Percentiles rank a stretch among this genome's conserved stretches.
phyloP scores from a whole-genome alignment of 164 flowering plant genomes.

The Saururus chinensis region DNA sequence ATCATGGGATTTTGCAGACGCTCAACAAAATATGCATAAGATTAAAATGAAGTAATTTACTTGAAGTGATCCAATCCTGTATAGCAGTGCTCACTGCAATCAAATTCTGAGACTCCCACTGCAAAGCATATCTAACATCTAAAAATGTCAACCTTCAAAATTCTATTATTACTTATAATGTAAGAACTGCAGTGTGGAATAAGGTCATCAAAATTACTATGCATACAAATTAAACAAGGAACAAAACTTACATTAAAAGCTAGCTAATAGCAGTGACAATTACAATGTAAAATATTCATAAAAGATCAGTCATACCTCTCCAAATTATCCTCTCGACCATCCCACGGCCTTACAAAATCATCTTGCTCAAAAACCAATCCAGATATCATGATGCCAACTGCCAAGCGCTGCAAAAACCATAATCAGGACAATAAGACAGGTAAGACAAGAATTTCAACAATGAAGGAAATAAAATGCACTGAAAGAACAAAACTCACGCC shows the following conservation, averaged over 20 bases:
- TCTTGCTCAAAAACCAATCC: conserved; percentile 81
- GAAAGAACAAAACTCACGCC: conserved; percentile 56
- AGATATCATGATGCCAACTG: conserved; percentile 72
- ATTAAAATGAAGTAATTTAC: conserved; percentile 36
- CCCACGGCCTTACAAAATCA: conserved; percentile 91
- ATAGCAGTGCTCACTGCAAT: conserved; percentile 96
- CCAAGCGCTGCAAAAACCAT: conserved; percentile 57
- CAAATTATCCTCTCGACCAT: conserved; percentile 49
- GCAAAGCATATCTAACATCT: conserved; percentile 64
- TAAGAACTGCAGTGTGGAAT: not conserved
- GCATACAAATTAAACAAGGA: not conserved
- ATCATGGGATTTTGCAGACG: not conserved
- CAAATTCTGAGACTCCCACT: conserved; percentile 95
- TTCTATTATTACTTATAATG: not conserved
- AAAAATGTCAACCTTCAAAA: not conserved
- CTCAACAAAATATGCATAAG: not conserved
- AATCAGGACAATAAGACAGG: not conserved
- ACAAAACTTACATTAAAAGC: not conserved
- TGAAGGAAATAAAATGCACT: not conserved
- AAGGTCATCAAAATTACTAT: no score
- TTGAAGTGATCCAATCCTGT: conserved; percentile 97
- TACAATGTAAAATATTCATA: not conserved
- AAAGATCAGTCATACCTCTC: conserved; percentile 51
- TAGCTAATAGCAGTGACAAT: not conserved
- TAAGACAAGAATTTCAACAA: not conserved